Evolutionary conservation across 2,329 filamentous ascomycete species (phyloP), one percentile per base, ranked within the genome.

Genomic region (Torrubiella hemipterigena): DNA sequence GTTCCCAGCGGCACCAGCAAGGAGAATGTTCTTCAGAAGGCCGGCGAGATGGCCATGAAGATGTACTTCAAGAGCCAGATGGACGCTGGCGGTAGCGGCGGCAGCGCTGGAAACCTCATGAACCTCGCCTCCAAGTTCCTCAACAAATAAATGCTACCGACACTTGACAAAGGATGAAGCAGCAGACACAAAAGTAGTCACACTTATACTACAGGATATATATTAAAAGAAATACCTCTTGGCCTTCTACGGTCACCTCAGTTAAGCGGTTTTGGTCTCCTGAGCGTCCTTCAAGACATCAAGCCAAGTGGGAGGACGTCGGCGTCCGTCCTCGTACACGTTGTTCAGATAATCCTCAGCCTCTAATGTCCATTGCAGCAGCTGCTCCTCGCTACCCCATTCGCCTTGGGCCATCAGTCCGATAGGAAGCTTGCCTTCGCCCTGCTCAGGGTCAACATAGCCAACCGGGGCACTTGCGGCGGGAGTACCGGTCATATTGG

Each of bases 31-130:
- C 63, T 95, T 28, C 75, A 81, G 50, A 65, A 77, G 53, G 87
- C 87, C 4, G 86, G 77, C 2, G 78, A 93, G 66, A 80, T 83
- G 70, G 87, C 86, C 3, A 56, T 94, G 45, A 86, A 93, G 70
- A 81, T 94, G 73, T 94, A 87, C 56, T 61, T 93, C 63, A 87
- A 93, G 71, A 75, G 70, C 44, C 69, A 85, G 51, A 69, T 68
- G 14, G 55, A 65, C 40, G 35, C 46, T 38, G 38, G 48, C 33
- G 63, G 55, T 16, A 51, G 64, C 6, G n/a, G n/a, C n/a, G n/a
- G n/a, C n/a, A n/a, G n/a, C n/a, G n/a, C n/a, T n/a, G n/a, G n/a
- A n/a, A n/a, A n/a, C n/a, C 46, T 72, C 31, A 36, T 64, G 44
- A 47, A 54, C 16, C 38, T 71, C 45, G 67, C 65, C 5, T 54